Base-by-base conservation (phyloP, 1,139 yeast species). In the Debaryomyces psychrophilus region DNA sequence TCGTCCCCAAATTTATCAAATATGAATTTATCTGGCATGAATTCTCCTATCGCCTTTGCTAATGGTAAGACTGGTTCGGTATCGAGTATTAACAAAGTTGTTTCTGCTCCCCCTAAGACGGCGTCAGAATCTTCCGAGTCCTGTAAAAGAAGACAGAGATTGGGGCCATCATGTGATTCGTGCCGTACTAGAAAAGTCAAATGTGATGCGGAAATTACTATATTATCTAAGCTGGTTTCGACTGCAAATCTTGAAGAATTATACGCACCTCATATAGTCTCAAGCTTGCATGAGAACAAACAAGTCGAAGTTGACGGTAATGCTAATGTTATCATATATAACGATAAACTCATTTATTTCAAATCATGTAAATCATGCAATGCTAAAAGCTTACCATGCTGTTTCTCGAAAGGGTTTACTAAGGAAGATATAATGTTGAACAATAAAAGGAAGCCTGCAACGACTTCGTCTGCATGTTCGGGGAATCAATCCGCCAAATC, bases 161-260 rank as follows among this genome's bases (percentile, higher is more conserved):
- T 81, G 18, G 92, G 93, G 0, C 92, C 92, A 8, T 81, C 87
- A 41, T 86, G 93, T 64, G 92, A 86, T 61, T 69, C 79, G 37
- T 86, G 93, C 61, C 71, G 90, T 44, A 61, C 78, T n/a, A 75
- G 89, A 50, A 86, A 86, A 63, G 87, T 85, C 49, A 86, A 84
- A 63, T 86, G 93, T 65, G 83, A 85, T 58, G 89, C 92, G 2
- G 83, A 78, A 53, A 81, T 85, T 15, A 43, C 46, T 6, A 56
- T 67, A 2, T 50, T 64, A 27, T 46, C 59, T n/a, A 50, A 50
- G 9, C 46, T 52, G 27, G 38, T 27, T 11, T 44, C 50, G 14
- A 33, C 49, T 5, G 37, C 28, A 31, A 41, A 41, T 18, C 43
- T 48, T 8, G 37, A 37, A 15, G 41, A 36, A 2, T 34, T 20